Evolutionary conservation across 1,284 basidiomycete genomes (phyloP), one percentile per base, ranked within the genome.

Genomic region (Volvariella surrecta): DNA sequence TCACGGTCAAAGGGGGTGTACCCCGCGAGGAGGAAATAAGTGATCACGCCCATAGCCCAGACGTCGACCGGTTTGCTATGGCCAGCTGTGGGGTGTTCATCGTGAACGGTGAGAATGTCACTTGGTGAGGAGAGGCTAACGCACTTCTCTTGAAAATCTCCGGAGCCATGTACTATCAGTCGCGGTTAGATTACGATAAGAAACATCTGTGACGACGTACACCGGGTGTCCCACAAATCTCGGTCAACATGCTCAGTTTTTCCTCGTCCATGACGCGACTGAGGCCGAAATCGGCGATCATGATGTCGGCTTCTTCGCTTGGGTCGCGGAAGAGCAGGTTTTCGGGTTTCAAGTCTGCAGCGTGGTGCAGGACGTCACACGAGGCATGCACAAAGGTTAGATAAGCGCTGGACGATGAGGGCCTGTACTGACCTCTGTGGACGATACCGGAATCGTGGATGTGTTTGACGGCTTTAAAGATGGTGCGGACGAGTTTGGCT

Each of bases 261-360:
- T 90, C 84, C 52, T 94, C 91, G 30, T 96, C 87, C 68, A 99
- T 85, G 17, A 96, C 76, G 21, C 91, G 70, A 60, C 84, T 80
- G 46, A 97, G 74, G 9, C 96, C 96, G 62, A 99, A 99, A 64
- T 99, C 96, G 3, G 96, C 95, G 51, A 99, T 87, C 78, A 97
- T 89, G 54, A 99, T 84, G 56, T 97, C 93, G 7, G 93, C 86
- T 45, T 94, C 85, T 58, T 98, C 93, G 3, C 79, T 85, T 55
- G 82, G 79, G 34, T 87, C 86, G 47, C 89, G 81, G 79, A 99
- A 99, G 17, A 99, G 73, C 17, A 99, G 74, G 65, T 99, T 99
- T 66, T 99, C 95, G 3, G 95, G 95, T 63, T 99, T 99, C 50
- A 99, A 70, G 60, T 99, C 91, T 87, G 50, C 13, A 18, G 6